Conservation (phyloP, 2,329 filamentous ascomycete genomes). For the Calycina herbarum region DNA sequence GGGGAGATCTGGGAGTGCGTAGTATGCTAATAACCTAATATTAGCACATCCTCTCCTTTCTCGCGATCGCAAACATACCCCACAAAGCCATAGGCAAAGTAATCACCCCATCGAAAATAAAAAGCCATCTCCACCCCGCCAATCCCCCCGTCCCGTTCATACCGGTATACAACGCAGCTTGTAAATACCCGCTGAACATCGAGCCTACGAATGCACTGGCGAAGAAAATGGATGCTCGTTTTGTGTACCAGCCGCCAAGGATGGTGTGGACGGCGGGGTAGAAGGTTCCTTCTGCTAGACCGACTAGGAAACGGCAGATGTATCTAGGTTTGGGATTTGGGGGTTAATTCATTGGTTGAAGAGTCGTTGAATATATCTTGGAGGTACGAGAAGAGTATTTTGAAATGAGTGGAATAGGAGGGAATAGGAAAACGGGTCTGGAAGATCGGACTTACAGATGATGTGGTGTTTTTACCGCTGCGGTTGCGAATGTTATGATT, state of each 20-base stretch:
- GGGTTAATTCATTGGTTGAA: too few species aligned
- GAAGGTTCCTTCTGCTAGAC: conserved; percentile 48
- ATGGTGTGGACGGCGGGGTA: conserved; percentile 39
- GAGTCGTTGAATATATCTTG: too few species aligned
- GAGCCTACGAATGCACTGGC: conserved; percentile 38
- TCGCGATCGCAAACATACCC: conserved; percentile 19
- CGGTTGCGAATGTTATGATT: conserved; percentile 57
- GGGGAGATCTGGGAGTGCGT: conserved; percentile 26
- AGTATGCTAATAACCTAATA: conserved; percentile 18
- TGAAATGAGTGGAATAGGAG: too few species aligned
- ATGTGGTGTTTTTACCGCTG: conserved; percentile 48
- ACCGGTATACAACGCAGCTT: conserved; percentile 42
- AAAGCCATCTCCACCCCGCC: conserved; percentile 47
- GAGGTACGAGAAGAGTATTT: too few species aligned
- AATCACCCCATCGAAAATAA: conserved; percentile 37
- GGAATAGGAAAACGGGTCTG: too few species aligned
- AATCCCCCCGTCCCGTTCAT: conserved; percentile 41
- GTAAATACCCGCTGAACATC: conserved; percentile 46
- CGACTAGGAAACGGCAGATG: conserved; percentile 54
- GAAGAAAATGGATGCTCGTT: conserved; percentile 45
- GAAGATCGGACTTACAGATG: too few species aligned
- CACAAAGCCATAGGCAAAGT: conserved; percentile 35
- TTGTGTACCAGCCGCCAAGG: conserved; percentile 44
- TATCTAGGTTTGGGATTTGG: too few species aligned
- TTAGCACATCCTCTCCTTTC: neutral